A percentile compares a stretch with the other conserved stretches of the same genome.
These are phyloP conservation scores for Draba incana DNA, from an alignment of 345 rosid species.

Conservation along the genomic window DNA sequence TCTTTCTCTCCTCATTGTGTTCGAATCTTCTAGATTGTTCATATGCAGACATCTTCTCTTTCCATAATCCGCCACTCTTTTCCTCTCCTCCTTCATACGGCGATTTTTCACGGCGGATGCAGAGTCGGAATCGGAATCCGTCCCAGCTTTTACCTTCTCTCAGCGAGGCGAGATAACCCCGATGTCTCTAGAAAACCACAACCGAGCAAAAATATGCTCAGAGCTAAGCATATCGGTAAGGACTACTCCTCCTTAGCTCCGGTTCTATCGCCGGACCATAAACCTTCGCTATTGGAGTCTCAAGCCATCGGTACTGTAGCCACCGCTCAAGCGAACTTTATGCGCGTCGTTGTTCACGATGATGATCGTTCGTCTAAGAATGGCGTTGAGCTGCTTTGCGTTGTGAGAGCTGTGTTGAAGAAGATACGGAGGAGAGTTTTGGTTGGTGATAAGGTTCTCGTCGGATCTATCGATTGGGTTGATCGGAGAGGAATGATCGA, in stretches of 20 bases:
- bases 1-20: background rate
- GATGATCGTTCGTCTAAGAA: conserved; percentile 22
- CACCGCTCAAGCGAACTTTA: conserved; percentile 94
- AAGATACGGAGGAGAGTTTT: conserved; percentile 89
- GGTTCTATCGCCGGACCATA: conserved; percentile 57
- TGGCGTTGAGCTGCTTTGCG: conserved; percentile 84
- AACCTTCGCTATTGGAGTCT: conserved; percentile 62
- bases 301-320: conserved; percentile 86
- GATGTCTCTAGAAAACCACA: conserved; percentile 53
- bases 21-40: conserved; percentile 21
- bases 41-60: conserved; percentile 55
- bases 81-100: conserved; percentile 49
- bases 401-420: conserved; percentile 86
- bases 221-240: conserved; percentile 58
- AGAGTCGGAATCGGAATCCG: conserved; percentile 9
- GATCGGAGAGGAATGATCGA: conserved; percentile 86
- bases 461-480: conserved; percentile 90
- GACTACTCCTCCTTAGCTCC: conserved; percentile 77
- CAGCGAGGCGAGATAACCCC: conserved; percentile 58
- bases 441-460: conserved; percentile 88
- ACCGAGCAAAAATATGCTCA: conserved; percentile 68
- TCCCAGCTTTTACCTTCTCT: conserved; percentile 41
- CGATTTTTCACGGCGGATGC: conserved; percentile 23
- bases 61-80: conserved; percentile 52
- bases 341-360: conserved; percentile 77